Conservation (phyloP, 179 eudicot genomes). For the Beta lomatogona region DNA sequence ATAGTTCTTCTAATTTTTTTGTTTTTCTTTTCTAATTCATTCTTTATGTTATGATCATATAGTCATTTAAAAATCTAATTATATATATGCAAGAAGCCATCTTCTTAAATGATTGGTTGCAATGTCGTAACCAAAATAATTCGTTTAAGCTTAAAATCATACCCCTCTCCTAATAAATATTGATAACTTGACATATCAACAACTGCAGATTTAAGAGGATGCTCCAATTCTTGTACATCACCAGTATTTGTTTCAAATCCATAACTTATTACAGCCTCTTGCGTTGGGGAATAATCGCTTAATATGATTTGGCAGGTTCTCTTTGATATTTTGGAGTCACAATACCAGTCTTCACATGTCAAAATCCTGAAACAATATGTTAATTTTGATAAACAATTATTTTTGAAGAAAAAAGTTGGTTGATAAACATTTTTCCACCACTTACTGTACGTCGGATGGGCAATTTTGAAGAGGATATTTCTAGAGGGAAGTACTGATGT, state of each 20-base stretch:
- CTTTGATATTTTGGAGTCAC: constrained; percentile 17
- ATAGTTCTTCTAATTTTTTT: too few species aligned
- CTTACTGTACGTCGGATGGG: too few species aligned
- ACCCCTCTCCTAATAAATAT: constrained; percentile 69
- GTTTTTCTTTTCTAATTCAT: too few species aligned
- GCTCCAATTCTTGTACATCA: constrained; percentile 32
- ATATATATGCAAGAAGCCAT: too few species aligned
- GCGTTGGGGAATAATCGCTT: constrained; percentile 12
- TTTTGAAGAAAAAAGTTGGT: too few species aligned
- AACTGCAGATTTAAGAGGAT: constrained; percentile 37
- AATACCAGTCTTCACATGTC: constrained; percentile 32
- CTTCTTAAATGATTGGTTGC: too few species aligned
- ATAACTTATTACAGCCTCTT: constrained; percentile 15
- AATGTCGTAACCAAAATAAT: background rate
- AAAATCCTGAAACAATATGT: constrained; percentile 15
- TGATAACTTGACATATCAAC: constrained; percentile 49
- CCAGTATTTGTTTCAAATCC: constrained; percentile 20
- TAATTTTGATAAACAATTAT: too few species aligned
- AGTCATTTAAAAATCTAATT: too few species aligned
- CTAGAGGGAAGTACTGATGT: background rate
- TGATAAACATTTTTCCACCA: too few species aligned
- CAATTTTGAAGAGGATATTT: too few species aligned
- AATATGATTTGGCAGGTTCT: constrained; percentile 12
- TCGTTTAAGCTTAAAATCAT: constrained; percentile 21
- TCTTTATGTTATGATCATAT: too few species aligned